Conservation (phyloP, 108 stramenopile genomes). For the Conticribra weissflogii region DNA sequence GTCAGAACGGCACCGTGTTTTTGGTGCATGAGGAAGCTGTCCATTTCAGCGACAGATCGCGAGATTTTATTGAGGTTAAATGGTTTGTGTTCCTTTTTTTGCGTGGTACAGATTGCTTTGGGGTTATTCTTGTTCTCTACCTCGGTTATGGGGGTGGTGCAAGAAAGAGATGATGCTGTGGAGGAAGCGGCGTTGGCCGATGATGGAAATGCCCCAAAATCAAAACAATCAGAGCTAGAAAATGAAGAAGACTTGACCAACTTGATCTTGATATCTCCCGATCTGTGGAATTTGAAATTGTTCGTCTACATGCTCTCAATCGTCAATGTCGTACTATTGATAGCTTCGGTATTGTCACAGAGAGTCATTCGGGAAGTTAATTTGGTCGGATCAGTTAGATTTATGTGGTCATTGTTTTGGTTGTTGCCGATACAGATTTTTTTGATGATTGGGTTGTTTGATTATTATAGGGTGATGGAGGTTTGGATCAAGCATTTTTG, state of each 20-base stretch:
- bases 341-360: slow-evolving; percentile 58
- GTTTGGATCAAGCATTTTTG: slow-evolving; percentile 73
- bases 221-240: too few relatives aligned
- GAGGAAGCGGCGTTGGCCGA: neutral
- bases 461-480: slow-evolving; percentile 66
- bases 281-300: slow-evolving; percentile 45
- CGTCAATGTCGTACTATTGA: slow-evolving; percentile 52
- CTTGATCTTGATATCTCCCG: slow-evolving; percentile 21
- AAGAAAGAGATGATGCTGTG: slow-evolving; percentile 4
- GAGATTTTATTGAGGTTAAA: slow-evolving; percentile 68
- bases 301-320: slow-evolving; percentile 53
- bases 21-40: slow-evolving; percentile 42
- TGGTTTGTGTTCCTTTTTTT: slow-evolving; percentile 60
- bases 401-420: slow-evolving; percentile 77
- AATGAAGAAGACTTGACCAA: too few relatives aligned
- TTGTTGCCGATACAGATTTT: slow-evolving; percentile 54
- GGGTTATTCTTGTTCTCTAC: slow-evolving; percentile 44
- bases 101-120: slow-evolving; percentile 51
- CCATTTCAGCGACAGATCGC: slow-evolving; percentile 62
- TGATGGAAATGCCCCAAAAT: neutral
- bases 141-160: slow-evolving; percentile 18
- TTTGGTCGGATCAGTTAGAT: slow-evolving; percentile 71
- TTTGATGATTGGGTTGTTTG: slow-evolving; percentile 48
- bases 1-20: slow-evolving; percentile 52
- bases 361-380: slow-evolving; percentile 71